phyloP scores from a whole-genome alignment of 2,329 filamentous ascomycete species.

The Talaromyces atroroseus region DNA sequence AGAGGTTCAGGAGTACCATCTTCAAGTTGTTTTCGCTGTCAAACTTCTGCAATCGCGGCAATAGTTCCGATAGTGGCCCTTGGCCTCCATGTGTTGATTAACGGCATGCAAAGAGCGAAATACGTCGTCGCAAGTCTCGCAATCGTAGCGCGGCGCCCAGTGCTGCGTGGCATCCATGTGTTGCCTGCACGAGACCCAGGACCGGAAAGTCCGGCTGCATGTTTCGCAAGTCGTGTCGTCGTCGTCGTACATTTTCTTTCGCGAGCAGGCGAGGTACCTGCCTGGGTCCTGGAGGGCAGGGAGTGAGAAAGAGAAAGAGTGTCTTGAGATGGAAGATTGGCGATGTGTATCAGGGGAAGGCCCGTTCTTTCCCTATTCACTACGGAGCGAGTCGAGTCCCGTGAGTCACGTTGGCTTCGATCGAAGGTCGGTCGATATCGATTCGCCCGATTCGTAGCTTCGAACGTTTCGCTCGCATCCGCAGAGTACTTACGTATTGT shows the following conservation, averaged over 20 bases:
- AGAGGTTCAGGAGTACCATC: conserved; percentile 21
- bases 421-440: too few species aligned
- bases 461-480: too few species aligned
- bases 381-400: neutral
- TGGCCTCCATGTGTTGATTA: conserved; percentile 26
- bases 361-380: neutral
- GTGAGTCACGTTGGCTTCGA: neutral
- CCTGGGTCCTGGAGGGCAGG: neutral
- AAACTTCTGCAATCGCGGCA: conserved; percentile 29
- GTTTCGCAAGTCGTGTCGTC: conserved; percentile 19
- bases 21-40: conserved; percentile 27
- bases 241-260: neutral
- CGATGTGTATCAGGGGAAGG: neutral
- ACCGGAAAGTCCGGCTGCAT: conserved; percentile 17
- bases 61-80: conserved; percentile 26
- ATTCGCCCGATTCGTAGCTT: too few species aligned
- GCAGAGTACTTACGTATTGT: too few species aligned
- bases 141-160: conserved; percentile 20
- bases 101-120: conserved; percentile 22
- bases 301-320: neutral
- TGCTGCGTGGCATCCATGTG: conserved; percentile 22
- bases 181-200: conserved; percentile 12
- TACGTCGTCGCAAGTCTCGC: conserved; percentile 24
- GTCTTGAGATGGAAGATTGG: too few species aligned
- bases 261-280: too few species aligned